Base-by-base conservation (phyloP, 495 filamentous ascomycete species). In the Cryomyces minteri region DNA sequence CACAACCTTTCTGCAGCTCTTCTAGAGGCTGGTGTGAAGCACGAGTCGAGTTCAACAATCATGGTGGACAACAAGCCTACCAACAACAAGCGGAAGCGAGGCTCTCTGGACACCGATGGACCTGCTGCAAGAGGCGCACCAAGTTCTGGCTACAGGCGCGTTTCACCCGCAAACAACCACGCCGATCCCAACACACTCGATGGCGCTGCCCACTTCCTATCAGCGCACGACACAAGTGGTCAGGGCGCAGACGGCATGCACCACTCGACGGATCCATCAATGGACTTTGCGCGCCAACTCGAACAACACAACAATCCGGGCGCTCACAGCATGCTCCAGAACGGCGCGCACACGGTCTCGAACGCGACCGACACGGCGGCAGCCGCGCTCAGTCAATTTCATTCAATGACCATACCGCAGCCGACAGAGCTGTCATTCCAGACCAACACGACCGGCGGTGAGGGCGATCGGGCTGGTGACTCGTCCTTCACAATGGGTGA, bases 371-470 rank as follows among this genome's bases (percentile, higher is more conserved):
- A 65, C n/a, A 80, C 72, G 41, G 80, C 79, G 31, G 77, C 78
- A 25, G 79, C 79, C 12, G 80, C 79, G n/a, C 73, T 79, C 30
- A 65, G 76, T 31, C 77, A 75, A 42, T 80, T 78, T 56, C 76
- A 74, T 14, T 71, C 72, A 12, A 71, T 85, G 53, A 82, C 76
- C 43, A 72, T 84, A 6, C 80, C 80, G 4, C 78, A 77, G 53
- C 62, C 76, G 4, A 85, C 80, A 1, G 78, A 83, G 50, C 69
- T 81, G 46, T 73, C 77, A 0, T 85, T 85, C 54, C 70, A 46
- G 55, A 54, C 44, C 53, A 56, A 56, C 56, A 60, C 32, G 25
- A 51, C 59, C n/a, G 39, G 44, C 30, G 54, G 43, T 47, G 54
- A 55, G 9, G 32, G 43, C 34, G 51, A 47, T 2, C 14, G 43